These are phyloP conservation scores for Fusarium redolens DNA, from an alignment of 2,329 filamentous ascomycete species.

Conservation along the genomic window DNA sequence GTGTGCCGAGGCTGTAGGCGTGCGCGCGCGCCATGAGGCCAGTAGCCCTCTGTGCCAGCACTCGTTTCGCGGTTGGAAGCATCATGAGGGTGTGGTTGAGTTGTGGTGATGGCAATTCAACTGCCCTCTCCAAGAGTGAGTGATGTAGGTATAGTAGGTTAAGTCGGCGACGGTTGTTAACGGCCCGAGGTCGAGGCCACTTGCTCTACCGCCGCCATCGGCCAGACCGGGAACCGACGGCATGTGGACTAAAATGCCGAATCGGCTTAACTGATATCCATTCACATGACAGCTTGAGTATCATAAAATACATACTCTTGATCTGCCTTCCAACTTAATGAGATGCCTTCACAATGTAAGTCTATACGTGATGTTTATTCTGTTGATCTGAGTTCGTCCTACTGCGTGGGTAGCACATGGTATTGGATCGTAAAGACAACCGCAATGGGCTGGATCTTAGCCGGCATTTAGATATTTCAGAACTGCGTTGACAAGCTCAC, in stretches of 20 bases:
- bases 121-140: slow-evolving; percentile 25
- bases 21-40: slow-evolving; percentile 44
- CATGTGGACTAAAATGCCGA: slow-evolving; percentile 38
- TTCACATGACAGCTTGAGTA: slow-evolving; percentile 21
- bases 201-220: slow-evolving; percentile 43
- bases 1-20: slow-evolving; percentile 44
- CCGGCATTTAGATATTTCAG: neutral
- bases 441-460: neutral
- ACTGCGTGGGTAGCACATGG: neutral
- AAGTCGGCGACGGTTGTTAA: slow-evolving; percentile 50
- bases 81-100: slow-evolving; percentile 41
- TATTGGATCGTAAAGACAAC: neutral
- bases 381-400: neutral
- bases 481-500: neutral
- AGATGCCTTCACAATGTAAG: neutral
- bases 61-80: slow-evolving; percentile 48
- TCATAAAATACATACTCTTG: neutral
- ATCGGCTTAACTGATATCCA: slow-evolving; percentile 20
- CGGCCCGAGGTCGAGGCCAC: slow-evolving; percentile 53
- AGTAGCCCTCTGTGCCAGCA: slow-evolving; percentile 42
- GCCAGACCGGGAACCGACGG: slow-evolving; percentile 42
- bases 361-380: neutral
- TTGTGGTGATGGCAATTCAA: slow-evolving; percentile 26
- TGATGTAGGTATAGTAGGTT: slow-evolving; percentile 21
- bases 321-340: neutral